phyloP scores from a whole-genome alignment of 306 rosid genomes.

The Rosa rugosa region DNA sequence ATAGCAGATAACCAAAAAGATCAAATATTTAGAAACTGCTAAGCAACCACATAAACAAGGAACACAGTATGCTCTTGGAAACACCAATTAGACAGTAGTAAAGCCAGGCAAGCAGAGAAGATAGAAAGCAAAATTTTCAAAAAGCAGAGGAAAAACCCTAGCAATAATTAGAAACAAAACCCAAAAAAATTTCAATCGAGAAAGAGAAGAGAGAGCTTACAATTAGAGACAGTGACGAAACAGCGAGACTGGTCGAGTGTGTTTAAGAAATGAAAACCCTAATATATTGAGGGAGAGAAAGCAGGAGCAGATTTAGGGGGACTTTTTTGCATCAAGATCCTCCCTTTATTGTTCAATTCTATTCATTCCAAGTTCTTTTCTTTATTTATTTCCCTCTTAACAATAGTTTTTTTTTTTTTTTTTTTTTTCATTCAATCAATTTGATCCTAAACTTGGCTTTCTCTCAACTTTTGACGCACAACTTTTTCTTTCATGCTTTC shows the following conservation, averaged over 20 bases:
- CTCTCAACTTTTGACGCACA: not conserved
- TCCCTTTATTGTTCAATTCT: constrained; percentile 6
- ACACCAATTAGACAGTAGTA: not conserved
- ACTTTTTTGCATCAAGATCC: constrained; percentile 34
- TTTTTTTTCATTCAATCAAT: not conserved
- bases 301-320: constrained; percentile 11
- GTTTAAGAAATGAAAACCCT: constrained; percentile 32
- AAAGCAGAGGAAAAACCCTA: constrained; percentile 8
- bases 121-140: not conserved
- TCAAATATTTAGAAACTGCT: not conserved
- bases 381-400: not conserved
- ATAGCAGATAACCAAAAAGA: not conserved
- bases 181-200: not conserved
- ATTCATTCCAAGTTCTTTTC: not conserved
- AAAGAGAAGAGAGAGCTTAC: constrained; percentile 22
- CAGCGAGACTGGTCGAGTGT: constrained; percentile 15
- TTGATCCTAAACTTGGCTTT: not conserved
- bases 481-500: no score
- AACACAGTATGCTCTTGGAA: not conserved
- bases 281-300: constrained; percentile 23
- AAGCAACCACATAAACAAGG: not conserved
- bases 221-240: constrained; percentile 3
- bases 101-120: not conserved
- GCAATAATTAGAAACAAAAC: not conserved
- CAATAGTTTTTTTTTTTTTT: not conserved